Evolutionary conservation across 2,329 filamentous ascomycete genomes (phyloP).

Genomic region (Ramularia endophylla): DNA sequence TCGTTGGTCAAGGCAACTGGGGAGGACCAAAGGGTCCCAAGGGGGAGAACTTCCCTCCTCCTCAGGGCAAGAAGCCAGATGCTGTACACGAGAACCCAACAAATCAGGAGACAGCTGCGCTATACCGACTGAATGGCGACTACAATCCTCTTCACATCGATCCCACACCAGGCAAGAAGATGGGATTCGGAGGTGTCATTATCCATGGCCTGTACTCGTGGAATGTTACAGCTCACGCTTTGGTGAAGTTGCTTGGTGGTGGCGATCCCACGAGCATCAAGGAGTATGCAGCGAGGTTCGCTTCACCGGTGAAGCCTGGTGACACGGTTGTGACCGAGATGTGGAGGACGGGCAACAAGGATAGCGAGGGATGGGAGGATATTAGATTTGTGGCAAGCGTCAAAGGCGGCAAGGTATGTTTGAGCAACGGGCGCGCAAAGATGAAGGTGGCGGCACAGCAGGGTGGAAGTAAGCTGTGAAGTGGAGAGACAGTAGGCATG

Average conservation of each 20-base stretch:
- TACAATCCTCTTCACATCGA: constrained; percentile 91
- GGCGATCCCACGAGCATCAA: constrained; percentile 75
- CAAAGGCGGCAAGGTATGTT: constrained; percentile 75
- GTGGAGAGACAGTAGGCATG: too few species aligned
- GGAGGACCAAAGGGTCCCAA: constrained; percentile 82
- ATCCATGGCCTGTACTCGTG: constrained; percentile 86
- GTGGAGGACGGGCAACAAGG: constrained; percentile 67
- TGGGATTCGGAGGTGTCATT: constrained; percentile 86
- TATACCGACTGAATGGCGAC: constrained; percentile 84
- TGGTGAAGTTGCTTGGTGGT: constrained; percentile 67
- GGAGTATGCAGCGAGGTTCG: constrained; percentile 86
- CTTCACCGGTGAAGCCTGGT: constrained; percentile 74
- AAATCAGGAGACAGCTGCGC: constrained; percentile 62
- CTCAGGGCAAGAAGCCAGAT: constrained; percentile 65
- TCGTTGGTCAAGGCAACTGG: constrained; percentile 76
- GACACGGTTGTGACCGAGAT: constrained; percentile 76
- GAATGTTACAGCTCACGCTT: constrained; percentile 58
- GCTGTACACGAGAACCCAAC: constrained; percentile 65
- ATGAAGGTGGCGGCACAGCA: constrained; percentile 52
- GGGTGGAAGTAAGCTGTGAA: constrained; percentile 19
- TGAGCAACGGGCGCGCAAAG: constrained; percentile 80
- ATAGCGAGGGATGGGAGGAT: constrained; percentile 68
- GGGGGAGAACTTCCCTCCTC: constrained; percentile 70
- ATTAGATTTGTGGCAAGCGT: constrained; percentile 73
- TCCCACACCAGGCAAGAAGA: constrained; percentile 69